These are phyloP conservation scores for Eutypa lata DNA, from an alignment of 2,329 filamentous ascomycete species.

Conservation along the genomic window DNA sequence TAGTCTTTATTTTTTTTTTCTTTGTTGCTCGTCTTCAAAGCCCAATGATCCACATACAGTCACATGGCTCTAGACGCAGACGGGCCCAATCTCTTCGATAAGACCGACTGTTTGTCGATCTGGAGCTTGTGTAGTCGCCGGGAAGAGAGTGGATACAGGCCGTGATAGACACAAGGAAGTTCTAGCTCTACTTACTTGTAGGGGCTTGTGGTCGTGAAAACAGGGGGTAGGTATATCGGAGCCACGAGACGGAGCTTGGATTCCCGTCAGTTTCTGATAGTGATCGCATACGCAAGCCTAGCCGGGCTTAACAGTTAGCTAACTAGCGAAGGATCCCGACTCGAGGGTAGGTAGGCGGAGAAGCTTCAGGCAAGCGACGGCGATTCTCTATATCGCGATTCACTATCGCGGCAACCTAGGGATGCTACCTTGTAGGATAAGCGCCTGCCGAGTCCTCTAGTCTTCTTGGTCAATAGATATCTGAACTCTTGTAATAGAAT, in stretches of 20 bases:
- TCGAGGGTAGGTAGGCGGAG: not conserved
- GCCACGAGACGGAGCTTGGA: not conserved
- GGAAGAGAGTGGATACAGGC: not conserved
- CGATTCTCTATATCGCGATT: not conserved
- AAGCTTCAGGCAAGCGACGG: not conserved
- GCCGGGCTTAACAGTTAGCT: not conserved
- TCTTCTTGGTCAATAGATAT: not conserved
- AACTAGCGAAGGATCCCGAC: not conserved
- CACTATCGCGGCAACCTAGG: not conserved
- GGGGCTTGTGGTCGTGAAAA: not conserved
- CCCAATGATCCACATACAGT: conserved; percentile 33
- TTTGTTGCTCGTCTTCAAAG: conserved; percentile 21
- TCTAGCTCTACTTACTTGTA: too few species aligned
- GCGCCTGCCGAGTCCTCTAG: not conserved
- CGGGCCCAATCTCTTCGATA: not conserved
- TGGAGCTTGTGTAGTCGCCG: not conserved
- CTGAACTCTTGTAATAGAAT: not conserved
- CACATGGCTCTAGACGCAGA: conserved; percentile 9
- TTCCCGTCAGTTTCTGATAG: not conserved
- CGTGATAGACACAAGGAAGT: not conserved
- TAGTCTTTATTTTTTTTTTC: too few species aligned
- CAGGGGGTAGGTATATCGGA: not conserved
- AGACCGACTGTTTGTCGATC: not conserved
- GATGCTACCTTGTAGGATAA: too few species aligned
- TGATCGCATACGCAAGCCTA: not conserved